Conservation (phyloP, 257 asterid species). For the Solanum stenotomum region DNA sequence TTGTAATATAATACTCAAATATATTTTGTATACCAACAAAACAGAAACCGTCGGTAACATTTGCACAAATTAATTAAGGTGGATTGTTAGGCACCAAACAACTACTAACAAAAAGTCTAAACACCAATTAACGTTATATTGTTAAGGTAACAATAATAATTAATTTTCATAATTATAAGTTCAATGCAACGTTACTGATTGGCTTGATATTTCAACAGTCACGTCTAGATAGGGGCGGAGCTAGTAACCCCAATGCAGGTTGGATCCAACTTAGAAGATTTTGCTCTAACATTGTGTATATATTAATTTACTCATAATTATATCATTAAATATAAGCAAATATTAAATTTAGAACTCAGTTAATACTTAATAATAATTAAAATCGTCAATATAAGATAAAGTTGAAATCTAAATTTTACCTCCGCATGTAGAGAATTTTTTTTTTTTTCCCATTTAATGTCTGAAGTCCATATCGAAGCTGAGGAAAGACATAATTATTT, state of each 20-base stretch:
- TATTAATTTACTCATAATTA: no score
- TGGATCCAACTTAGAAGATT: no score
- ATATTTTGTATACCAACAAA: background rate
- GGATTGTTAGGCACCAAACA: background rate
- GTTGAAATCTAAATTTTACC: no score
- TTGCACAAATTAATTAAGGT: background rate
- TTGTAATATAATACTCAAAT: background rate
- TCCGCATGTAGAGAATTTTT: no score
- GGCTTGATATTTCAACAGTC: background rate
- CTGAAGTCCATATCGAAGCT: no score
- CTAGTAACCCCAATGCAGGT: background rate
- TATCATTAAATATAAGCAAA: no score
- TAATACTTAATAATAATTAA: no score
- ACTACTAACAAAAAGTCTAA: background rate
- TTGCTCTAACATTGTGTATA: no score
- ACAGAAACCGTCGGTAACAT: background rate
- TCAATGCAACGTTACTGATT: background rate
- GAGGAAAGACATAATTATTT: background rate
- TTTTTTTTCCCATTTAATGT: fast-evolving
- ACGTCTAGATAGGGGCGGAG: background rate
- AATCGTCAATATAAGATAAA: no score
- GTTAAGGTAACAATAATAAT: background rate
- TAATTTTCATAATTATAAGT: background rate
- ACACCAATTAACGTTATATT: background rate
- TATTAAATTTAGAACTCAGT: background rate